phyloP scores from a whole-genome alignment of 176 grass and related monocot species.

The Eremochloa ophiuroides region DNA sequence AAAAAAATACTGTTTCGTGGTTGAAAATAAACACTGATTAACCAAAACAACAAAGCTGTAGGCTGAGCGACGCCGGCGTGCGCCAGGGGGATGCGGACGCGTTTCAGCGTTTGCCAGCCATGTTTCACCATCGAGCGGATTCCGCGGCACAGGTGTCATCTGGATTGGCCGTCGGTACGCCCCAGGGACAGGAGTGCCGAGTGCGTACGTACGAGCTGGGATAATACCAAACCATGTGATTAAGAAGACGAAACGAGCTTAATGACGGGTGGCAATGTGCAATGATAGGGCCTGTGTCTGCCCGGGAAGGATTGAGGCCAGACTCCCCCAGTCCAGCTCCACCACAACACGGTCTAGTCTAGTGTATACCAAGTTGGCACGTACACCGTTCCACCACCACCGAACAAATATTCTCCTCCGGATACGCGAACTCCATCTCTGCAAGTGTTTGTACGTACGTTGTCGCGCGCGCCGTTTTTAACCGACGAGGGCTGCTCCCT shows the following conservation, averaged over 20 bases:
- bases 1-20: too few species aligned
- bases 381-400: background rate
- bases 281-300: background rate
- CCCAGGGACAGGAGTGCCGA: background rate
- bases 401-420: slow-evolving; percentile 37
- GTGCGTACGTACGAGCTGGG: background rate
- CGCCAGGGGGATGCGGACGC: too few species aligned
- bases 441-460: background rate
- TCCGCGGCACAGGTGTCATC: too few species aligned
- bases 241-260: background rate
- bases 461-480: too few species aligned
- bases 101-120: too few species aligned
- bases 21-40: too few species aligned
- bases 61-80: too few species aligned
- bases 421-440: background rate
- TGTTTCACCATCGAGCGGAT: too few species aligned
- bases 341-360: background rate
- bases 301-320: background rate
- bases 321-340: background rate
- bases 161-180: too few species aligned
- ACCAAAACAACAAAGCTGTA: too few species aligned
- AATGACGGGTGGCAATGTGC: background rate
- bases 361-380: slow-evolving; percentile 7
- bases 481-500: background rate
- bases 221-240: slow-evolving; percentile 9